phyloP scores from a whole-genome alignment of 495 filamentous ascomycete genomes.

The Hypoxylon lenormandii region DNA sequence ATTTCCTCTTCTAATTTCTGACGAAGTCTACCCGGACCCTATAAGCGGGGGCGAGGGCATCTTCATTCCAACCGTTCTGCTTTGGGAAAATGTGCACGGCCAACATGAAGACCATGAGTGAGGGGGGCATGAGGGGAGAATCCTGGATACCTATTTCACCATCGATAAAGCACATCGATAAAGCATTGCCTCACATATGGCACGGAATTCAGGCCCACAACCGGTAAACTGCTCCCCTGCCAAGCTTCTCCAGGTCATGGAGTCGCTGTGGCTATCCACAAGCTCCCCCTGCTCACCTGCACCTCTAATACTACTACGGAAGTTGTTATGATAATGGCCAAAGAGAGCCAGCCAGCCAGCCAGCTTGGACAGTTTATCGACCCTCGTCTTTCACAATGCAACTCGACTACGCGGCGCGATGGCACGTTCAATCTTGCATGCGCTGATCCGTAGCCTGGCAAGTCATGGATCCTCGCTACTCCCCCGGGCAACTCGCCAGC shows the following conservation, averaged over 20 bases:
- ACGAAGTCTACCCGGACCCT: not conserved
- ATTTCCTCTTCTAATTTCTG: not conserved
- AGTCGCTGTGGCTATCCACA: constrained; percentile 32
- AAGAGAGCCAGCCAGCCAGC: constrained; percentile 6
- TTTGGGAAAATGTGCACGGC: constrained; percentile 3
- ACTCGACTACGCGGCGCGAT: constrained; percentile 33
- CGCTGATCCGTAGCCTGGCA: constrained; percentile 24
- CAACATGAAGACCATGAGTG: not conserved
- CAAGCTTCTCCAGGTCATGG: constrained; percentile 44
- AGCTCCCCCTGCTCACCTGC: constrained; percentile 27
- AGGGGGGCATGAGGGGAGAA: not conserved
- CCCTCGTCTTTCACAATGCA: constrained; percentile 31
- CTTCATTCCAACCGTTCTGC: not conserved
- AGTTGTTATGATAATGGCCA: constrained; percentile 31
- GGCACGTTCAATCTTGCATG: constrained; percentile 44
- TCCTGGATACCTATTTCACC: constrained; percentile 32
- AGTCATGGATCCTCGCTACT: constrained; percentile 9
- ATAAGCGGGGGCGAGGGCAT: not conserved
- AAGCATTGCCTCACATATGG: constrained; percentile 27
- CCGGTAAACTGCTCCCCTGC: constrained; percentile 36
- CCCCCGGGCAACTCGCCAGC: constrained; percentile 11
- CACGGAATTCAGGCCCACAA: constrained; percentile 21
- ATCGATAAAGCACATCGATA: constrained; percentile 39
- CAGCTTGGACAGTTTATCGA: constrained; percentile 28
- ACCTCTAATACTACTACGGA: constrained; percentile 41